These are phyloP conservation scores for Tolypocladium nubicola DNA, from an alignment of 2,329 filamentous ascomycete species.

Conservation along the genomic window DNA sequence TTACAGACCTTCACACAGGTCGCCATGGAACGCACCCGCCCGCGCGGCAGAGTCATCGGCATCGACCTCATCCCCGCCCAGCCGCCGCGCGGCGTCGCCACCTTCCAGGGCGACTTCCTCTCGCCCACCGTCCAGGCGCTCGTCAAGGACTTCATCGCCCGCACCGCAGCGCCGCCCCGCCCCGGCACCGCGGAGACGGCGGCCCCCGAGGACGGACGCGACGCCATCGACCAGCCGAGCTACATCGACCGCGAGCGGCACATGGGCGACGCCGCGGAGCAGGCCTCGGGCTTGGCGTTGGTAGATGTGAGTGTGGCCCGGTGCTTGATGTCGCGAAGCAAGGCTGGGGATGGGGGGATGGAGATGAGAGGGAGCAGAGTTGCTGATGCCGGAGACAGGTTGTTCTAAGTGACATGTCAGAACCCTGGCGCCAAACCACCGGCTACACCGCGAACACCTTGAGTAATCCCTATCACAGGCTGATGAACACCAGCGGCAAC, in stretches of 20 bases:
- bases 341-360: background rate
- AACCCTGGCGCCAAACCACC: constrained; percentile 76
- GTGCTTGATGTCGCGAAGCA: background rate
- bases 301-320: constrained; percentile 52
- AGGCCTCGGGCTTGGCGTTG: constrained; percentile 26
- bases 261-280: constrained; percentile 10
- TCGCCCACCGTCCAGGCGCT: constrained; percentile 62
- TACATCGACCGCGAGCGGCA: constrained; percentile 57
- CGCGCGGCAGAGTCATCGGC: constrained; percentile 70
- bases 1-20: constrained; percentile 43
- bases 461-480: constrained; percentile 93
- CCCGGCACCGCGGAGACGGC: background rate
- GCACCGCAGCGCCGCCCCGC: constrained; percentile 29
- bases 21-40: constrained; percentile 66
- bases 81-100: constrained; percentile 83
- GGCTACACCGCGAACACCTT: constrained; percentile 78
- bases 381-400: constrained; percentile 36
- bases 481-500: constrained; percentile 97
- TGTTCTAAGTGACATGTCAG: constrained; percentile 98
- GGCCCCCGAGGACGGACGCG: background rate
- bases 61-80: constrained; percentile 91
- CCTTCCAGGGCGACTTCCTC: constrained; percentile 91
- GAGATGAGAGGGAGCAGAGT: background rate
- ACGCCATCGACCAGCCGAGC: constrained; percentile 34
- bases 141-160: constrained; percentile 64